Conservation (phyloP, 2,329 filamentous ascomycete genomes). For the Cercospora sesami region DNA sequence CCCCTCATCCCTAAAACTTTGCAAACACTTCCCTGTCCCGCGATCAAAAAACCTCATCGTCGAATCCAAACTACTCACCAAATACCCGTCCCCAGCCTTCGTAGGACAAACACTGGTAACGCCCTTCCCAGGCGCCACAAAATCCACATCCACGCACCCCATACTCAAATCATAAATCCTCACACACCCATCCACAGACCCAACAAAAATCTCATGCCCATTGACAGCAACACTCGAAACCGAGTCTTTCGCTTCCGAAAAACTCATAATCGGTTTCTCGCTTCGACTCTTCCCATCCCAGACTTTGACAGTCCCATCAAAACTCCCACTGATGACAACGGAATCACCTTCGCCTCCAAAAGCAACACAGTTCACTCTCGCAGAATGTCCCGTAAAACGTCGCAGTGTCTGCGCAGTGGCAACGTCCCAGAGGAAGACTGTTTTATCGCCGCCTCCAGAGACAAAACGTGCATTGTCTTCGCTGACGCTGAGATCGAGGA, state of each 20-base stretch:
- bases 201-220: conserved; percentile 62
- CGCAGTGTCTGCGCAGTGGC: conserved; percentile 73
- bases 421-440: conserved; percentile 94
- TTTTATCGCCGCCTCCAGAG: conserved; percentile 84
- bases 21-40: conserved; percentile 68
- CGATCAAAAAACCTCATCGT: conserved; percentile 80
- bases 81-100: conserved; percentile 69
- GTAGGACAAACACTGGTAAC: conserved; percentile 77
- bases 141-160: conserved; percentile 69
- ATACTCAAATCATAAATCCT: conserved; percentile 79
- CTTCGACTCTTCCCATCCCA: conserved; percentile 66
- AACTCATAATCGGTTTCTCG: conserved; percentile 68
- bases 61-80: conserved; percentile 75
- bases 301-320: conserved; percentile 72
- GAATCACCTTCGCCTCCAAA: conserved; percentile 73
- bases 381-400: conserved; percentile 66
- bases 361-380: conserved; percentile 73
- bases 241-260: conserved; percentile 71
- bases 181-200: conserved; percentile 81
- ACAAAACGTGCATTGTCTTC: conserved; percentile 80
- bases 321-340: conserved; percentile 70
- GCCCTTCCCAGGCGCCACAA: conserved; percentile 50
- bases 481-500: conserved; percentile 74
- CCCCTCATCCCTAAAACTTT: conserved; percentile 62
- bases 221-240: conserved; percentile 51